Percentiles rank a stretch among this genome's conserved stretches.
Conservation (phyloP, 768 basidiomycete species). For the Rubroboletus pulcherrimus region DNA sequence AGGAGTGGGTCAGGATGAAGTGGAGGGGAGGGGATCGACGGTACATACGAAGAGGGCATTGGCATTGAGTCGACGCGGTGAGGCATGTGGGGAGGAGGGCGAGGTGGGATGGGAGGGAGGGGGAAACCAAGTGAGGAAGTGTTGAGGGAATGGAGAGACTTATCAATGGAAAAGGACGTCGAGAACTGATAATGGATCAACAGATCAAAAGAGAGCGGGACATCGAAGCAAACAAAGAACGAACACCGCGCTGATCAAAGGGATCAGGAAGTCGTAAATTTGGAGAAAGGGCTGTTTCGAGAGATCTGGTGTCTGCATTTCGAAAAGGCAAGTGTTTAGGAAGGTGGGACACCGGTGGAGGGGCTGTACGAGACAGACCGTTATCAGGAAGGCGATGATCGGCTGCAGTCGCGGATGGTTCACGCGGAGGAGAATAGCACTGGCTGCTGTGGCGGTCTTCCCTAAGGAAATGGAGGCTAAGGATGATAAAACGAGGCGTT, state of each 20-base stretch:
- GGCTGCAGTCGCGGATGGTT: conserved; percentile 22
- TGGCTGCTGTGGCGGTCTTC: conserved; percentile 26
- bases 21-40: conserved; percentile 20
- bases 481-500: conserved; percentile 17
- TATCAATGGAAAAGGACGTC: conserved; percentile 35
- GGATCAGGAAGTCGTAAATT: conserved; percentile 32
- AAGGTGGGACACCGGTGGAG: conserved; percentile 21
- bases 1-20: conserved; percentile 29
- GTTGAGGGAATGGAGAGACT: conserved; percentile 28
- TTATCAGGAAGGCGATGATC: conserved; percentile 35
- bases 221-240: conserved; percentile 32
- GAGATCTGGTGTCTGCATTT: conserved; percentile 31
- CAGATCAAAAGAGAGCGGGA: conserved; percentile 37
- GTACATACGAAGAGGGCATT: conserved; percentile 33
- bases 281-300: conserved; percentile 31
- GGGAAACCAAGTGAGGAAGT: conserved; percentile 22
- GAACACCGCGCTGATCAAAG: conserved; percentile 36
- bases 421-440: conserved; percentile 20
- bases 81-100: conserved; percentile 40
- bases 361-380: conserved; percentile 23
- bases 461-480: conserved; percentile 21
- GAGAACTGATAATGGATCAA: conserved; percentile 39
- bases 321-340: conserved; percentile 29
- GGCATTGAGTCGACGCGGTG: conserved; percentile 44
- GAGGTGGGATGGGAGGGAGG: conserved; percentile 12